Evolutionary conservation across 2,329 filamentous ascomycete species (phyloP).

Genomic region (Colletotrichum somersetense): DNA sequence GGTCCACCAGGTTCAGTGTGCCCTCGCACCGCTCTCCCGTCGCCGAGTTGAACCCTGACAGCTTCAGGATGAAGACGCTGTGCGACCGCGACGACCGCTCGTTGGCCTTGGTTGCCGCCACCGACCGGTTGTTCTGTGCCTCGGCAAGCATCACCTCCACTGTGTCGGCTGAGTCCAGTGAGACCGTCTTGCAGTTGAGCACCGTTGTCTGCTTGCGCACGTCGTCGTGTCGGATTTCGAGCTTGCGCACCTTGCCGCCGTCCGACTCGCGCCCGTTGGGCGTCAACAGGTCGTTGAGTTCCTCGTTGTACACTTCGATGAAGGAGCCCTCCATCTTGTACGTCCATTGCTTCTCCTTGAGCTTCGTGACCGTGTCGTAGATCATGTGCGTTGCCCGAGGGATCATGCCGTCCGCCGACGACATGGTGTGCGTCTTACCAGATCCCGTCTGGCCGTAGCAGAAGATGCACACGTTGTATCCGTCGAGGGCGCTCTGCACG

Average conservation of each 20-base stretch:
- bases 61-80: constrained; percentile 94
- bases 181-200: constrained; percentile 81
- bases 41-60: constrained; percentile 75
- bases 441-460: constrained; percentile 98
- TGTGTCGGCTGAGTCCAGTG: constrained; percentile 81
- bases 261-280: constrained; percentile 71
- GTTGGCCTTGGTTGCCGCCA: constrained; percentile 97
- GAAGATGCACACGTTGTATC: constrained; percentile 99
- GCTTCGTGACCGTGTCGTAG: constrained; percentile 84
- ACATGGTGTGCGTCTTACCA: constrained; percentile 98
- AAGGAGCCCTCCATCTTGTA: constrained; percentile 97
- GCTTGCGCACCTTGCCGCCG: constrained; percentile 77
- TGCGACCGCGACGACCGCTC: constrained; percentile 94
- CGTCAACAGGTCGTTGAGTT: constrained; percentile 87
- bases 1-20: constrained; percentile 93
- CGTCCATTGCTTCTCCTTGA: constrained; percentile 92
- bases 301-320: constrained; percentile 98
- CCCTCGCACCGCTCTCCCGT: constrained; percentile 91
- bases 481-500: constrained; percentile 94
- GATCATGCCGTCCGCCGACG: constrained; percentile 91
- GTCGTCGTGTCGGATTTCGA: constrained; percentile 90
- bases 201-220: constrained; percentile 84
- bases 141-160: constrained; percentile 84
- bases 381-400: constrained; percentile 93
- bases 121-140: constrained; percentile 87